Evolutionary conservation across 306 rosid genomes (phyloP), one percentile per base, ranked within the genome.

Genomic region (Leucaena leucocephala): DNA sequence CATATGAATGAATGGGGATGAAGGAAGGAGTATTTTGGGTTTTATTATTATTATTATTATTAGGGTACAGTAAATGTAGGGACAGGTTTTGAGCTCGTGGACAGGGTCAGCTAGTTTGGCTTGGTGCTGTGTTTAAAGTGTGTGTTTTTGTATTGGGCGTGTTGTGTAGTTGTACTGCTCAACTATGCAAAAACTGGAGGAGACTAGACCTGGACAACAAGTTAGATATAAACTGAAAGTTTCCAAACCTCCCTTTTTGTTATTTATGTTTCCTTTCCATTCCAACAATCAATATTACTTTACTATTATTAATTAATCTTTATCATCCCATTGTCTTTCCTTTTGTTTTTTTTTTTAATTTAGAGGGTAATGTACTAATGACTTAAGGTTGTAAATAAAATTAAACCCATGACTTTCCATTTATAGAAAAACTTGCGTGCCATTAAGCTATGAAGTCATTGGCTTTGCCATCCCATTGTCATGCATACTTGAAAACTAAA

Each of bases 61-160:
- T 35, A 63, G 68, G 68, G 78, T 81, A 74, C 80, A 86, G 83
- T 84, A 72, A 83, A 59, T 66, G 68, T 63, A 39, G 68, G 27
- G 61, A 81, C 97, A 93, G 91, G 92, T 87, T 90, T 93, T 87
- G 89, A 89, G 85, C 79, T 90, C 91, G 84, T 87, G 75, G 71
- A 83, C 82, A 87, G 77, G 49, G 84, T 90, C 92, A 91, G 97
- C 94, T 85, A 92, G 73, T 90, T 92, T 94, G 97, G 97, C 89
- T 75, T 87, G 71, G 76, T 81, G 92, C 85, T 88, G 80, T 63
- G 59, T 54, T 1, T 1, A 27, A 27, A 1, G 80, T 55, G 27
- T 44, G 55, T 74, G 67, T 67, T 22, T 15, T 15, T 69, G 72
- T 78, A 12, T 77, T 71, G 82, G 63, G 50, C 22, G 36, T 22